Evolutionary conservation across 129 eudicot genomes (phyloP), one percentile per base, ranked within the genome.

Genomic region (carrot (Daucus carota)): DNA sequence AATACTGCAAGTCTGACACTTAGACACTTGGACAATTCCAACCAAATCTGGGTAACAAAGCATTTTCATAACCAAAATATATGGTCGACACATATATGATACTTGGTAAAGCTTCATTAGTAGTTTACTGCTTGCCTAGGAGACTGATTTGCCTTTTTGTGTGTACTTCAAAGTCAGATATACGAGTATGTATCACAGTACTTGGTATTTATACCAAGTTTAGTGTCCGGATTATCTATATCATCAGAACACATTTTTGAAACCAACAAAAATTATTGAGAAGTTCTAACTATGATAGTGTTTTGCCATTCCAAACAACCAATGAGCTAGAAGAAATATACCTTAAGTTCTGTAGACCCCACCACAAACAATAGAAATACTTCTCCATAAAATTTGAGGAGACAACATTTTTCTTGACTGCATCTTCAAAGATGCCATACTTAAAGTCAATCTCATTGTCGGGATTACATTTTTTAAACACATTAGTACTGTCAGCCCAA

Each of bases 291-390:
- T 8, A 63, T 63, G 22, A 29, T 22, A 12, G 22, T 40, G 8
- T 70, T 2, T 70, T 11, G 68, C 22, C 33, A n/a, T 36, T 54
- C 32, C 28, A 70, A 22, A 22, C 18, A 70, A 41, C 44, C 47
- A 24, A 41, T 28, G 31, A 18, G 32, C 43, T 45, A 48, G 47
- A 60, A 82, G 79, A 48, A 59, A 13, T 73, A 46, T 81, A 89
- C 99, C 97, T 95, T 73, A 95, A 80, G 65, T 95, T 86, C 83
- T 95, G 99, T 47, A 95, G 83, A 70, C 99, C 99, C 99, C 99
- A 95, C 97, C 99, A 91, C 74, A 95, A 78, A 78, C 99, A 95
- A 75, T 89, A 95, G 81, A 95, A 91, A 78, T 92, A 95, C 87
- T 92, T 95, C 43, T 79, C 80, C 50, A 88, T 26, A 73, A 95